phyloP scores from a whole-genome alignment of 805 yeast species.

The Ogataea ramenticola region DNA sequence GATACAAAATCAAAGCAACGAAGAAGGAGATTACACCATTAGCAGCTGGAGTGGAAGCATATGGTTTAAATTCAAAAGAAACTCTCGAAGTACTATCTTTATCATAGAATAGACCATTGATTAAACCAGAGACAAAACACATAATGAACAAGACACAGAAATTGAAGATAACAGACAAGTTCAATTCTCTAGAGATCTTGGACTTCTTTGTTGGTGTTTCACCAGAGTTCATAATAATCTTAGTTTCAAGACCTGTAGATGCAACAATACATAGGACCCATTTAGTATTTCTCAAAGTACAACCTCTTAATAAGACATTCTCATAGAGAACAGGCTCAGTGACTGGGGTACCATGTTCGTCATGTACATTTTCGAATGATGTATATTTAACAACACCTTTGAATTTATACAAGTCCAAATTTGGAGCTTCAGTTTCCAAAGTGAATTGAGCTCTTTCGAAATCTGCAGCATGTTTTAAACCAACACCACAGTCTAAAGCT shows the following conservation, averaged over 20 bases:
- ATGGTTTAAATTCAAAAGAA: slow-evolving; percentile 64
- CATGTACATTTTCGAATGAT: slow-evolving; percentile 27
- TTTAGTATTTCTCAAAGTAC: slow-evolving; percentile 70
- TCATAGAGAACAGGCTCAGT: slow-evolving; percentile 66
- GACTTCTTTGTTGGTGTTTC: slow-evolving; percentile 72
- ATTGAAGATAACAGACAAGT: slow-evolving; percentile 61
- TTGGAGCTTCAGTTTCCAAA: slow-evolving; percentile 82
- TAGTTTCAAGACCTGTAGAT: slow-evolving; percentile 74
- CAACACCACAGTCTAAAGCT: slow-evolving; percentile 53
- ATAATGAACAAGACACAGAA: slow-evolving; percentile 55
- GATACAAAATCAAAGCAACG: slow-evolving; percentile 70
- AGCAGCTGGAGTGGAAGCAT: slow-evolving; percentile 55
- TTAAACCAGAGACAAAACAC: slow-evolving; percentile 63
- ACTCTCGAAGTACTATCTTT: slow-evolving; percentile 41
- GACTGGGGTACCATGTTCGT: slow-evolving; percentile 23
- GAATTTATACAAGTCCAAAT: slow-evolving; percentile 67
- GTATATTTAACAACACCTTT: slow-evolving; percentile 58
- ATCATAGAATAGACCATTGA: slow-evolving; percentile 61
- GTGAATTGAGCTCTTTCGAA: slow-evolving; percentile 48
- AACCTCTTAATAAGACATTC: slow-evolving; percentile 67
- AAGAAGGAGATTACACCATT: slow-evolving; percentile 70
- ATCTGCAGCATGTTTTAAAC: slow-evolving; percentile 39
- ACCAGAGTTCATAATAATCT: slow-evolving; percentile 77
- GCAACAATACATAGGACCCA: slow-evolving; percentile 76
- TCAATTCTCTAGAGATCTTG: slow-evolving; percentile 65